Conservation (phyloP, 225 moss, liverwort and hornwort genomes). For the Anthoceros angustus region DNA sequence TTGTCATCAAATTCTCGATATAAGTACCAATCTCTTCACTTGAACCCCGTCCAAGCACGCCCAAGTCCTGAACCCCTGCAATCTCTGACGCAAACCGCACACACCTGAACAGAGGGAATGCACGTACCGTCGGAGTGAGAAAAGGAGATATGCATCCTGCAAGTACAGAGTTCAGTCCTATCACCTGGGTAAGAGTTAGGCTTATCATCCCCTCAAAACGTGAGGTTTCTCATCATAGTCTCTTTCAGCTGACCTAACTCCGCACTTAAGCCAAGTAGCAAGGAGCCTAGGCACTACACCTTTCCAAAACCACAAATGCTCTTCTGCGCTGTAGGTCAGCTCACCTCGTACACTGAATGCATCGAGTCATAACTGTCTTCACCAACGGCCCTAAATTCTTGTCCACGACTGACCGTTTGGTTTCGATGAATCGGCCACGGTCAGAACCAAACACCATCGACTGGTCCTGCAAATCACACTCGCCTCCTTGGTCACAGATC, state of each 20-base stretch:
- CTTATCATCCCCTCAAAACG: too few relatives aligned
- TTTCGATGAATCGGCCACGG: conserved; percentile 62
- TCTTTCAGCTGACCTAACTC: too few relatives aligned
- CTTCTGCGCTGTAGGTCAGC: not conserved
- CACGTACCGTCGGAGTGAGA: too few relatives aligned
- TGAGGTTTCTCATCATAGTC: too few relatives aligned
- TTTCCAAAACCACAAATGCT: too few relatives aligned
- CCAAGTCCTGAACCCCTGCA: conserved; percentile 90
- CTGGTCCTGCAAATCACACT: conserved; percentile 93
- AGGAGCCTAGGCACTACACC: too few relatives aligned
- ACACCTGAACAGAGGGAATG: conserved; percentile 29
- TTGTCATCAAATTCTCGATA: conserved; percentile 65
- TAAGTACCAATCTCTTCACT: conserved; percentile 95
- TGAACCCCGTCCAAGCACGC: conserved; percentile 83
- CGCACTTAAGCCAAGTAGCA: too few relatives aligned
- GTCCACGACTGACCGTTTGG: conserved; percentile 65
- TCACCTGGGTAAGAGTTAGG: not conserved
- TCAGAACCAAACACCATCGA: conserved; percentile 90
- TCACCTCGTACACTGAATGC: conserved; percentile 92
- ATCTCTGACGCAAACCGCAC: conserved; percentile 84
- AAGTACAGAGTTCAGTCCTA: not conserved
- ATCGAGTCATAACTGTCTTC: conserved; percentile 94
- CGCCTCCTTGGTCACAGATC: conserved; percentile 97
- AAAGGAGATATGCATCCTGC: not conserved
- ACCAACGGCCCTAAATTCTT: conserved; percentile 91